Evolutionary conservation across 2,329 filamentous ascomycete genomes (phyloP).

Genomic region (Tolypocladium tropicale): DNA sequence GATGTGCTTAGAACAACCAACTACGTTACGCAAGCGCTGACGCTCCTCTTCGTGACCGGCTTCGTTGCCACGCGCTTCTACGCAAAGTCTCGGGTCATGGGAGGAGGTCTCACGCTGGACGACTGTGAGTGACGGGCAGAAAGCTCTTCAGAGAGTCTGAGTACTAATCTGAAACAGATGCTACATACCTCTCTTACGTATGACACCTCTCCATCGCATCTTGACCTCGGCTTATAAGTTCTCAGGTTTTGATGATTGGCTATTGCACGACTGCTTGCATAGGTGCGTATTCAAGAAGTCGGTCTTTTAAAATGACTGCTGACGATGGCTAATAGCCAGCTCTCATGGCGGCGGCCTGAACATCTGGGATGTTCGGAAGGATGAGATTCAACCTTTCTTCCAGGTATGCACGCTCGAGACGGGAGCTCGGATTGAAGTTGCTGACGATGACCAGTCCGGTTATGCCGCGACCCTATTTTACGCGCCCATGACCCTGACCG

Average conservation of each 20-base stretch:
- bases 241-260: not conserved
- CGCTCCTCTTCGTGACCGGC: not conserved
- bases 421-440: no score
- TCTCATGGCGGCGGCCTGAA: not conserved
- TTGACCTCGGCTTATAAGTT: not conserved
- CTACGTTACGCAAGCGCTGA: not conserved
- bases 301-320: not conserved
- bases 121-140: not conserved
- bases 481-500: not conserved
- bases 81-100: not conserved
- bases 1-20: not conserved
- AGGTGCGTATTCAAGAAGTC: not conserved
- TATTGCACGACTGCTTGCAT: not conserved
- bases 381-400: not conserved
- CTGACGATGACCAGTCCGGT: not conserved
- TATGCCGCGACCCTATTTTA: not conserved
- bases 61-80: not conserved
- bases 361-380: not conserved
- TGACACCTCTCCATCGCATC: not conserved
- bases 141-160: not conserved
- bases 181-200: not conserved
- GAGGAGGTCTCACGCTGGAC: not conserved
- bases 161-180: not conserved
- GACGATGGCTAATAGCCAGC: not conserved
- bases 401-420: not conserved